A percentile compares a stretch with the other conserved stretches of the same genome.
Evolutionary conservation across 2,329 filamentous ascomycete genomes (phyloP).

Genomic region (Pseudovirgaria hyperparasitica): DNA sequence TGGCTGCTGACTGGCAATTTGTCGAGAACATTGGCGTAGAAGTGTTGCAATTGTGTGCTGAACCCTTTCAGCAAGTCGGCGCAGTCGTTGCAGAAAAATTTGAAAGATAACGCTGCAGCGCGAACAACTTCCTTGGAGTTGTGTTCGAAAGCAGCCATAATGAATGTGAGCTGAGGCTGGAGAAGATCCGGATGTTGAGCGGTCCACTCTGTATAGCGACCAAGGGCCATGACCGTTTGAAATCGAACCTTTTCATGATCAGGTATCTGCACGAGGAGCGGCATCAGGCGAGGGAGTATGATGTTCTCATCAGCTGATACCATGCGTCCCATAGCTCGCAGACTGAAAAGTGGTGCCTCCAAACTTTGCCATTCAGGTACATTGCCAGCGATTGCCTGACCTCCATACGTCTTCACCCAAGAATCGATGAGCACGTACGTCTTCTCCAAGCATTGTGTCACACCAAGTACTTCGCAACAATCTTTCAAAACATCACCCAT

Average conservation of each 20-base stretch:
- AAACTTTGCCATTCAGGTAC: slow-evolving; percentile 95
- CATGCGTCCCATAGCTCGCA: slow-evolving; percentile 94
- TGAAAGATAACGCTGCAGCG: slow-evolving; percentile 85
- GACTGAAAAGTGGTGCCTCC: slow-evolving; percentile 86
- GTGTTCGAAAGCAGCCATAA: slow-evolving; percentile 83
- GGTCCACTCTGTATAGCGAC: slow-evolving; percentile 96
- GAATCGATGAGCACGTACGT: slow-evolving; percentile 73
- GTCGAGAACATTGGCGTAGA: slow-evolving; percentile 83
- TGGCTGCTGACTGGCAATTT: slow-evolving; percentile 76
- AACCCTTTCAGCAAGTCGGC: slow-evolving; percentile 73
- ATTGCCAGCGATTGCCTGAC: slow-evolving; percentile 56
- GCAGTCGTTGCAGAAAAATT: slow-evolving; percentile 95
- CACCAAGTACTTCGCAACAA: slow-evolving; percentile 89
- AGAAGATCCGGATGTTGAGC: slow-evolving; percentile 85
- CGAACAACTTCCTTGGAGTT: slow-evolving; percentile 82
- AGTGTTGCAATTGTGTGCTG: slow-evolving; percentile 74
- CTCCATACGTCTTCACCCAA: slow-evolving; percentile 76
- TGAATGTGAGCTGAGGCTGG: slow-evolving; percentile 87
- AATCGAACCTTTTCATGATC: slow-evolving; percentile 97
- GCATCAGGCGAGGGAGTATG: slow-evolving; percentile 84
- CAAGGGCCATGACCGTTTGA: slow-evolving; percentile 94
- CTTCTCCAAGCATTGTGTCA: slow-evolving; percentile 81
- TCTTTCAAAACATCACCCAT: slow-evolving; percentile 99
- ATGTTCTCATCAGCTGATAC: slow-evolving; percentile 78
- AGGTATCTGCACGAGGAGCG: slow-evolving; percentile 84